Evolutionary conservation across 2,329 filamentous ascomycete species (phyloP), one percentile per base, ranked within the genome.

Genomic region (Waltergamsia citrina): DNA sequence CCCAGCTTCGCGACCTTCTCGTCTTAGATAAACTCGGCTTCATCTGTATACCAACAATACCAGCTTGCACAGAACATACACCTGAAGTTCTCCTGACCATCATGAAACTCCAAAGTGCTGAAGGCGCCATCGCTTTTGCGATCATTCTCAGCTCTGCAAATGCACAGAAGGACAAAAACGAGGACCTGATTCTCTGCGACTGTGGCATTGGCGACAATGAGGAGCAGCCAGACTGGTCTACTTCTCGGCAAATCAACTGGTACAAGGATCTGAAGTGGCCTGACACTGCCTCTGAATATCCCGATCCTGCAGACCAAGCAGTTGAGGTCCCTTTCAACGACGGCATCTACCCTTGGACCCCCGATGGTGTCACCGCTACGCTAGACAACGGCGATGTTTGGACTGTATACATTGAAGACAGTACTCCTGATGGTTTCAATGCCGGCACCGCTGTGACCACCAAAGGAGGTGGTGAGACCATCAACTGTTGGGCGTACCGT

Each of bases 181-280:
- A 58, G 40, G 52, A 62, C 12, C 54, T 63, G 25, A 49, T 63
- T 25, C 53, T 63, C 30, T 59, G 57, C 20, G 59, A 63, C 34
- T 63, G 59, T 35, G 59, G 60, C 20, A 62, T 62, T 35, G 60
- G 60, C 6, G 54, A 60, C 38, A 60, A 63, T 43, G 46, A 51
- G n/a, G 48, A 50, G 6, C 54, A 62, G 26, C 45, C 51, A 8
- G 49, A 47, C 22, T 63, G 59, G 59, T 63, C 59, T 6, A 63
- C 60, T 5, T 63, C 59, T 29, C 59, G 59, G 26, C 59, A 63
- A 42, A 57, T 63, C 45, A 62, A 63, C 40, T 63, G 60, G 60
- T 63, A 63, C 35, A 35, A 54, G 29, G 51, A 59, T 8, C 50
- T 61, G 28, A 37, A 45, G 22, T 63, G 59, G 59, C 52, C 57